A percentile compares a stretch with the other conserved stretches of the same genome.
Evolutionary conservation across 345 rosid species (phyloP).

Genomic region (Anastatica hierochuntica): DNA sequence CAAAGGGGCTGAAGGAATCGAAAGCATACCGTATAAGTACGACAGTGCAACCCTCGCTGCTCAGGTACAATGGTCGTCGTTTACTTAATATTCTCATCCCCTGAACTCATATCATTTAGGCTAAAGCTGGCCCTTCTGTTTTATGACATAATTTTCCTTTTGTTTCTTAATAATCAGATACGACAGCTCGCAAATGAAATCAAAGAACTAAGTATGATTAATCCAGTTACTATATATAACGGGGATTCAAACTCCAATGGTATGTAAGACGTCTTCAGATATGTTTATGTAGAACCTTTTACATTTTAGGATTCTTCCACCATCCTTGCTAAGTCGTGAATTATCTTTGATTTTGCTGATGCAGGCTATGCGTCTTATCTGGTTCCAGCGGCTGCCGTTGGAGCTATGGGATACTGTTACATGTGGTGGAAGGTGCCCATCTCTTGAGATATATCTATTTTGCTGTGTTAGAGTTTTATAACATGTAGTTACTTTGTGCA

Average conservation of each 20-base stretch:
- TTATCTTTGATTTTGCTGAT: slow-evolving; percentile 11
- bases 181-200: slow-evolving; percentile 82
- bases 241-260: slow-evolving; percentile 47
- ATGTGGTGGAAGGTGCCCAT: slow-evolving; percentile 83
- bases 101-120: neutral
- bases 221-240: slow-evolving; percentile 68
- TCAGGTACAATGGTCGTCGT: slow-evolving; percentile 60
- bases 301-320: neutral
- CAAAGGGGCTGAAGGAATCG: slow-evolving; percentile 52
- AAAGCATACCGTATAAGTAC: slow-evolving; percentile 40
- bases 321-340: neutral
- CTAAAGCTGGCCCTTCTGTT: neutral
- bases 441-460: slow-evolving; percentile 1
- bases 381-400: slow-evolving; percentile 84
- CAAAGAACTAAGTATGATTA: slow-evolving; percentile 57
- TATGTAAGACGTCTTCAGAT: slow-evolving; percentile 11
- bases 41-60: slow-evolving; percentile 59
- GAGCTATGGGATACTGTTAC: slow-evolving; percentile 92
- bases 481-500: neutral
- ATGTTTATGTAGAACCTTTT: neutral
- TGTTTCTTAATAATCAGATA: slow-evolving; percentile 34
- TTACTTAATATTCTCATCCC: too few species aligned
- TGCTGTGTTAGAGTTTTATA: neutral
- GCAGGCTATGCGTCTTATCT: slow-evolving; percentile 71
- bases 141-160: neutral